Base-by-base conservation (phyloP, 805 yeast species). In the Starmerella roubikii region DNA sequence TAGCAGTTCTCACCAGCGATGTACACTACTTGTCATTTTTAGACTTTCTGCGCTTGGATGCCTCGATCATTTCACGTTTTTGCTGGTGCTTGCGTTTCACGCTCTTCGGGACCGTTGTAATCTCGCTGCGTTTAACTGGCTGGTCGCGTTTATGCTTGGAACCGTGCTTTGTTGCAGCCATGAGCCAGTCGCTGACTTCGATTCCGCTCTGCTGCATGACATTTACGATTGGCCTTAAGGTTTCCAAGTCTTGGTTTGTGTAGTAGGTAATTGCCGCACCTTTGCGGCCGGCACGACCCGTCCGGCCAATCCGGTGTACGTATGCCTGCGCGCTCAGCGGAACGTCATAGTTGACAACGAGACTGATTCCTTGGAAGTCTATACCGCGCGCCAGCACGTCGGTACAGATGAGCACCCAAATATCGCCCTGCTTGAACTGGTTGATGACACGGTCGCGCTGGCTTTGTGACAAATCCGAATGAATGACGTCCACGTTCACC, bases 261-360 rank as follows among this genome's bases (percentile, higher is more conserved):
- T 81, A 91, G 48, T 86, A 77, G 0, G 98, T 91, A 16, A 91
- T 73, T 0, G 97, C 96, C 50, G 69, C 70, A 41, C 99, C 98
- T 8, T 62, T 53, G 44, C 79, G 74, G 1, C 94, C 94, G 38
- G 84, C 94, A 68, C 99, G 78, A 50, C 98, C 99, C 2, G 98
- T 88, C 68, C 99, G 79, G 60, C 99, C 99, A 53, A 91, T 83
- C 63, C 99, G 74, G 60, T 91, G 99, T 33, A 91, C 95, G 57
- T 91, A 91, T 0, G 94, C 78, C 59, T 88, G 96, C 1, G 96
- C 84, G 32, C 79, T 73, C 52, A 76, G 81, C 15, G 99, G 99
- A 11, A 91, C 94, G 60, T 91, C 99, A 58, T 91, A 91, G 61
- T 91, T 91, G 49, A 91, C 82, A 30, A 91, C 96, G 42, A 93